phyloP scores from a whole-genome alignment of 345 rosid genomes.

The Microcos paniculata region DNA sequence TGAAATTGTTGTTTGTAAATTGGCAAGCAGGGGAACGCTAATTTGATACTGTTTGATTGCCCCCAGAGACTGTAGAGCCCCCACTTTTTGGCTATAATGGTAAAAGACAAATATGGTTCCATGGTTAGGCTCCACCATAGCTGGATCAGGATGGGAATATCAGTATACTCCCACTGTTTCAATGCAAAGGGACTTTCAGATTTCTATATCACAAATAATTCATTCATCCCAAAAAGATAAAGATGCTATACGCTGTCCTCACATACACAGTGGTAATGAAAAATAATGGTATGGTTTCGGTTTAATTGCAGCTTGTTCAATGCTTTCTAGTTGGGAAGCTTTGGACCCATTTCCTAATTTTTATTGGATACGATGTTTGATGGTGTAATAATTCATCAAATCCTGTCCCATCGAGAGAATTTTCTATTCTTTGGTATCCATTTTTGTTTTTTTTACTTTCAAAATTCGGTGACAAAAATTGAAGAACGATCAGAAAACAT shows the following conservation, averaged over 20 bases:
- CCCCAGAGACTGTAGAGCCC: background rate
- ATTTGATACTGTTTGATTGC: too few relatives aligned
- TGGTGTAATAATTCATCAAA: background rate
- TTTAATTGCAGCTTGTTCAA: background rate
- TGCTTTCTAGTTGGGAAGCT: constrained; percentile 11
- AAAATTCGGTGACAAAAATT: background rate
- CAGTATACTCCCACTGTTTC: background rate
- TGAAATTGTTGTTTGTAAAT: too few relatives aligned
- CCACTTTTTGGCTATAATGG: background rate
- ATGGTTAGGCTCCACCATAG: background rate
- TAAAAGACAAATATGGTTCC: background rate
- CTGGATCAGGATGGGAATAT: background rate
- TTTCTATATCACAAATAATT: background rate
- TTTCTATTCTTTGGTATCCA: background rate
- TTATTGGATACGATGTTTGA: constrained; percentile 3
- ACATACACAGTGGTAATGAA: background rate
- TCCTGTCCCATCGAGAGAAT: background rate
- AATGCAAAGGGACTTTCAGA: background rate
- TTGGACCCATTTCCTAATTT: background rate
- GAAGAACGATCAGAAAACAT: background rate
- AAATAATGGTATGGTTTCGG: background rate
- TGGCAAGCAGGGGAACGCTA: too few relatives aligned
- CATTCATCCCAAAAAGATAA: background rate
- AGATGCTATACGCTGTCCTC: background rate
- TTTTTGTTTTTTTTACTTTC: background rate